Conservation (phyloP, 331 rosid species). For the Dryas integrifolia region DNA sequence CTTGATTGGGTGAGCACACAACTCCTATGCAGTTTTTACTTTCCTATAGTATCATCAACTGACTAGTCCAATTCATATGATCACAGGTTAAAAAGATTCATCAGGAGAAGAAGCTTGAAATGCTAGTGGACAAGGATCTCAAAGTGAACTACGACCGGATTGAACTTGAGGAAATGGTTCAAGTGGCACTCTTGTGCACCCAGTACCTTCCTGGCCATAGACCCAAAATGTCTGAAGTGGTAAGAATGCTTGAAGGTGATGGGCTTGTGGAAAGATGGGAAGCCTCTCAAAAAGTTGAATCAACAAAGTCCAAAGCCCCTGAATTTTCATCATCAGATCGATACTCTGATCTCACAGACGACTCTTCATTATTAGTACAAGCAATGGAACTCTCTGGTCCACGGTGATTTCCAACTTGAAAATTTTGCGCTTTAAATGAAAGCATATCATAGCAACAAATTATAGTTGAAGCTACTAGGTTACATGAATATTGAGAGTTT, state of each 20-base stretch:
- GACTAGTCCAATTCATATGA: conserved; percentile 3
- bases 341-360: conserved; percentile 92
- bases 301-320: conserved; percentile 56
- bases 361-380: conserved; percentile 81
- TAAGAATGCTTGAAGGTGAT: conserved; percentile 96
- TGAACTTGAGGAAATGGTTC: conserved; percentile 90
- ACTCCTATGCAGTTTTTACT: neutral
- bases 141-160: conserved; percentile 67
- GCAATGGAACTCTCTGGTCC: conserved; percentile 99
- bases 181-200: conserved; percentile 92
- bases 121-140: conserved; percentile 90
- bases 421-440: conserved; percentile 24
- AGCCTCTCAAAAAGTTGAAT: conserved; percentile 76
- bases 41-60: neutral
- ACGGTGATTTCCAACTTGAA: conserved; percentile 43
- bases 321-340: conserved; percentile 79
- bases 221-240: conserved; percentile 95
- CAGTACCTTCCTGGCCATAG: conserved; percentile 87
- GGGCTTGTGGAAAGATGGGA: conserved; percentile 94
- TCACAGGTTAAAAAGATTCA: conserved; percentile 82
- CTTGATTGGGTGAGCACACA: conserved; percentile 79
- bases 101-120: conserved; percentile 74
- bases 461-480: conserved; percentile 40
- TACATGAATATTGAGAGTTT: conserved; percentile 25
- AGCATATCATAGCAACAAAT: conserved; percentile 31